A percentile compares a stretch with the other conserved stretches of the same genome.
These are phyloP conservation scores for Penicillium hordei DNA, from an alignment of 2,329 filamentous ascomycete genomes.

Conservation along the genomic window DNA sequence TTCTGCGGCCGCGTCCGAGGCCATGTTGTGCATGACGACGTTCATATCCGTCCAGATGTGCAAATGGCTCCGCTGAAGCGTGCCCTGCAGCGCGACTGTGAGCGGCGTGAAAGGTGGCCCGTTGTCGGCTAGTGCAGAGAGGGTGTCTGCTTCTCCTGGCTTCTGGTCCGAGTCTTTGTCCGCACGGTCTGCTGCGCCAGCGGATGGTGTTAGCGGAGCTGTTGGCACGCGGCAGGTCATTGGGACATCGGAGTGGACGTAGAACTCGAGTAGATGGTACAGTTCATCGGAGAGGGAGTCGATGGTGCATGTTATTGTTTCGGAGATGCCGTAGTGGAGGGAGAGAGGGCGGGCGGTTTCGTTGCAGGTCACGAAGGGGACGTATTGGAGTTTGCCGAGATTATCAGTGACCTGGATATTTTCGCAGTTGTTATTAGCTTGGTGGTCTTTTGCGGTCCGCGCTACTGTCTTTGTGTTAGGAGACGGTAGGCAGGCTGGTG, in stretches of 20 bases:
- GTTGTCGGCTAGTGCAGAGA: constrained; percentile 26
- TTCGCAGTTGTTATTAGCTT: constrained; percentile 12
- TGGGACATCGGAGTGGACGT: constrained; percentile 94
- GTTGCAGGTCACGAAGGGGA: constrained; percentile 86
- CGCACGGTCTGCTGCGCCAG: constrained; percentile 20
- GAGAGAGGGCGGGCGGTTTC: constrained; percentile 81
- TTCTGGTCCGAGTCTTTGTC: constrained; percentile 39
- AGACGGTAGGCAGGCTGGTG: not conserved
- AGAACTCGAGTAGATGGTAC: constrained; percentile 70
- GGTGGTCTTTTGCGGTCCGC: not conserved
- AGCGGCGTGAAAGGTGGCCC: constrained; percentile 63
- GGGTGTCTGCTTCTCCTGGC: constrained; percentile 53
- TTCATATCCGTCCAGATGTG: constrained; percentile 90
- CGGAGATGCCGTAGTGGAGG: constrained; percentile 73
- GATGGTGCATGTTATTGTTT: constrained; percentile 61
- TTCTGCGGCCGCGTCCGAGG: constrained; percentile 30
- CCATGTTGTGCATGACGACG: constrained; percentile 69
- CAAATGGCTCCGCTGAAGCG: constrained; percentile 81
- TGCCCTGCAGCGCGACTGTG: constrained; percentile 85
- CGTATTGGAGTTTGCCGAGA: constrained; percentile 82
- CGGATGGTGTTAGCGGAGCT: constrained; percentile 57
- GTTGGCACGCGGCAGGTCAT: constrained; percentile 86
- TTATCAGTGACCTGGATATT: constrained; percentile 65
- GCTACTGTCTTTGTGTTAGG: constrained; percentile 11
- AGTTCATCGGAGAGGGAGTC: constrained; percentile 53